Base-by-base conservation (phyloP, 495 filamentous ascomycete genomes). In the Monascus purpureus region DNA sequence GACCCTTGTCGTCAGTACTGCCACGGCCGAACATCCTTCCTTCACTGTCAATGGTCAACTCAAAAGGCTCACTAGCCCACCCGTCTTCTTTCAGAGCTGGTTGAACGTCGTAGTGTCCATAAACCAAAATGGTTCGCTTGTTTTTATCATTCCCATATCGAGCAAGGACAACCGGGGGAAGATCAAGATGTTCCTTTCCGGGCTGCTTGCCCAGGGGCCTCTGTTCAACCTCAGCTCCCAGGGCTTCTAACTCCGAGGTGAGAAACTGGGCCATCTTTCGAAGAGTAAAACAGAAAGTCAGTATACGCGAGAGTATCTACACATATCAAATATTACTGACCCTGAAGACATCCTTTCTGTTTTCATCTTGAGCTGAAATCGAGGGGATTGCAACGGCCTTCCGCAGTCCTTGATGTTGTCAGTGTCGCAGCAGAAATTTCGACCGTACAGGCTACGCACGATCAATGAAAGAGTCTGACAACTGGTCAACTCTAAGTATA, bases 61-160 rank as follows among this genome's bases (percentile, higher is more conserved):
- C 77, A 53, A 96, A 99, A 11, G 92, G 92, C 53, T 96, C 82
- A 1, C 90, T 94, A 30, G 79, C 77, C 92, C 92, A 99, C 20
- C 92, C 92, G 43, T 99, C 92, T 43, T 80, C 82, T 65, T 77
- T 82, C 50, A 80, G 65, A 24, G 92, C 92, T 2, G 92, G 92
- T 57, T 99, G 92, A 11, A 99, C 92, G 59, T 99, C 92, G 61
- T 99, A 99, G 61, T 99, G 92, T 18, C 92, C 92, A 43, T 99
- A 99, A 15, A 99, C 82, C 28, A 96, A 67, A 43, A 99, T 87
- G 6, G 84, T 96, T 22, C 82, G 75, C 72, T 95, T 96, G 46
- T 72, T 80, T 55, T 78, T 74, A 53, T 93, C 86, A 51, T 71
- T 78, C 35, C 90, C 87, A 53, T 96, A 94, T 13, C 92, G 77